phyloP scores from a whole-genome alignment of 805 yeast species.

The Jamesozyma piceae region DNA sequence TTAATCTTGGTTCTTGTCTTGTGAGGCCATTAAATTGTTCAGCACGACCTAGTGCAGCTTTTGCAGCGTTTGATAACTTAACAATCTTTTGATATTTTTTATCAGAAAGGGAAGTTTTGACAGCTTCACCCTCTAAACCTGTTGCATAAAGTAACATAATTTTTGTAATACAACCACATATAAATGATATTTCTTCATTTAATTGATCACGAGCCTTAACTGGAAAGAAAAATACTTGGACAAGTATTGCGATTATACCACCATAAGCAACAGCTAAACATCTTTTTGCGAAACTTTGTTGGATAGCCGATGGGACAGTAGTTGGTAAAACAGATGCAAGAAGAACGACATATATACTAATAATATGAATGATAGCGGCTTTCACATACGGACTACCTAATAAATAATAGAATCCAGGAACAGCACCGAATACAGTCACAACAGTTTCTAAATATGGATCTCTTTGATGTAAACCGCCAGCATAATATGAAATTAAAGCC shows the following conservation, averaged over 20 bases:
- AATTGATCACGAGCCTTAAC: constrained; percentile 39
- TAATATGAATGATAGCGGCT: constrained; percentile 42
- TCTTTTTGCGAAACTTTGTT: constrained; percentile 39
- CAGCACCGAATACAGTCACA: constrained; percentile 35
- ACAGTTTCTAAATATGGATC: constrained; percentile 37
- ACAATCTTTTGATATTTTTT: constrained; percentile 28
- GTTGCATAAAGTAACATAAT: constrained; percentile 33
- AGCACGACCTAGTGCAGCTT: constrained; percentile 34
- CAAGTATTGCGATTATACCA: constrained; percentile 38
- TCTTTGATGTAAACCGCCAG: constrained; percentile 36
- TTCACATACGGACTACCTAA: constrained; percentile 41
- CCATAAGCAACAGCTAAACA: constrained; percentile 44
- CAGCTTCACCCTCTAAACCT: constrained; percentile 33
- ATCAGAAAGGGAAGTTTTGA: constrained; percentile 22
- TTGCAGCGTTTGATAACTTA: constrained; percentile 31
- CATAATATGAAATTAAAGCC: constrained; percentile 40
- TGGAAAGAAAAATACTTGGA: constrained; percentile 40
- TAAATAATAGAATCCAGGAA: constrained; percentile 38
- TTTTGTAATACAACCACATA: constrained; percentile 34
- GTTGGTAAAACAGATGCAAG: constrained; percentile 38
- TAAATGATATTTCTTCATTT: constrained; percentile 34
- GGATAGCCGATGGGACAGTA: constrained; percentile 31
- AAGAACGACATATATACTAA: constrained; percentile 39
- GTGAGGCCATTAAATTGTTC: constrained; percentile 34
- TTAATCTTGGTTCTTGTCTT: constrained; percentile 40